Evolutionary conservation across 1,284 basidiomycete species (phyloP), one percentile per base, ranked within the genome.

Genomic region (Moesziomyces sp.): DNA sequence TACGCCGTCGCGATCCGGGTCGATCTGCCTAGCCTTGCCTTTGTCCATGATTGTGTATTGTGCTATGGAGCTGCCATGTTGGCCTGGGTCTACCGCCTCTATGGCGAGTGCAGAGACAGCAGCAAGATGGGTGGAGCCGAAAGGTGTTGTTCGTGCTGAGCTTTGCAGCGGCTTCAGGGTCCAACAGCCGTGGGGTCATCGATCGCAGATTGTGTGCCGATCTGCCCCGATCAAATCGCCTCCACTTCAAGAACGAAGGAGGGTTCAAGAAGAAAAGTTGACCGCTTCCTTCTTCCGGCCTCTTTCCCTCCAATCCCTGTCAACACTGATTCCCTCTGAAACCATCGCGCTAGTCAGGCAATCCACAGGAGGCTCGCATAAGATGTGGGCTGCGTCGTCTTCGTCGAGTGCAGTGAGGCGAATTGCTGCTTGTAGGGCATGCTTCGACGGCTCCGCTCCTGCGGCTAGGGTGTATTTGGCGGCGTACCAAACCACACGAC

Each of bases 21-120:
- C 62, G 10, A 66, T 26, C 46, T 61, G 62, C 21, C 72, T 48
- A 14, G 56, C 66, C 45, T 74, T 74, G 24, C 66, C 72, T 33
- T 74, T 74, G 46, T 70, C 66, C 72, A 74, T 74, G 28, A 2
- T 52, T 42, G 19, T 33, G 13, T 2, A n/a, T 14, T 19, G 16
- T 18, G 11, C 38, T 40, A 40, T 14, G 38, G 5, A 4, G 38
- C 14, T 40, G 14, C 16, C 38, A 40, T 40, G 1, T 18, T 40
- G 38, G 18, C 18, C 16, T 18, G 3, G 6, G 30, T 40, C 14
- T 40, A 16, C 18, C 14, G 14, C 38, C 18, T 18, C 14, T 18
- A 40, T 40, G 38, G 2, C 38, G 16, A 40, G 14, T 18, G 16
- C 14, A 18, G 38, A 6, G 18, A 6, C 38, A n/a, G 16, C 16